Base-by-base conservation (phyloP, 331 rosid genomes). In the Saraca asoca region DNA sequence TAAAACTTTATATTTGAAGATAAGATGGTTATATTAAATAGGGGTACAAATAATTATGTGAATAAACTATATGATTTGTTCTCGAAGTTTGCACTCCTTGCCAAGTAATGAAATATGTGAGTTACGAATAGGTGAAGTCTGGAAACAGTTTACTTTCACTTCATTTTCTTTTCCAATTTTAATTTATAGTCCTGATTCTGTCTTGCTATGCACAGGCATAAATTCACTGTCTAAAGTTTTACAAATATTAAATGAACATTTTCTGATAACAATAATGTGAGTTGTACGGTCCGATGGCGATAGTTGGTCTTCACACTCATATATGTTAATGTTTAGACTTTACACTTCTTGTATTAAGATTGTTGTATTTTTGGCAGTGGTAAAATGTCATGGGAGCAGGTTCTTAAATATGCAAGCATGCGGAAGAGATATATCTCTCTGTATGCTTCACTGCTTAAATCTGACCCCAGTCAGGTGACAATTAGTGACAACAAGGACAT, bases 371-470 rank as follows among this genome's bases (percentile, higher is more conserved):
- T 53, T 81, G 75, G 78, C 95, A 93, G 98, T 83, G 98, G 98
- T 72, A 88, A 85, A 78, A 74, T 90, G 91, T 82, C 98, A 19
- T 93, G 97, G 98, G 95, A 90, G 72, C 95, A 93, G 68, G 96
- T 93, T 84, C 80, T 90, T 75, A 90, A 79, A 88, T 88, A 82
- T 66, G 85, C 96, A 61, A 82, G 83, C 41, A 78, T 93, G 78
- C 91, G 88, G 65, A 93, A 90, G 84, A 84, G 78, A 88, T 93
- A 93, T 62, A 78, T 93, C 38, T 78, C 88, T 66, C 82, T 90
- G 13, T 93, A 90, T 80, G 97, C 90, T 75, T 84, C 95, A 9
- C 81, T 86, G 53, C 97, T 93, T 48, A 93, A 88, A 81, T 82
- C 96, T 65, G 98, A 93, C 64, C 95, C 82, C 51, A 79, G 70